Evolutionary conservation across 2,329 filamentous ascomycete species (phyloP), one percentile per base, ranked within the genome.

Genomic region (Sporothrix curviconia): DNA sequence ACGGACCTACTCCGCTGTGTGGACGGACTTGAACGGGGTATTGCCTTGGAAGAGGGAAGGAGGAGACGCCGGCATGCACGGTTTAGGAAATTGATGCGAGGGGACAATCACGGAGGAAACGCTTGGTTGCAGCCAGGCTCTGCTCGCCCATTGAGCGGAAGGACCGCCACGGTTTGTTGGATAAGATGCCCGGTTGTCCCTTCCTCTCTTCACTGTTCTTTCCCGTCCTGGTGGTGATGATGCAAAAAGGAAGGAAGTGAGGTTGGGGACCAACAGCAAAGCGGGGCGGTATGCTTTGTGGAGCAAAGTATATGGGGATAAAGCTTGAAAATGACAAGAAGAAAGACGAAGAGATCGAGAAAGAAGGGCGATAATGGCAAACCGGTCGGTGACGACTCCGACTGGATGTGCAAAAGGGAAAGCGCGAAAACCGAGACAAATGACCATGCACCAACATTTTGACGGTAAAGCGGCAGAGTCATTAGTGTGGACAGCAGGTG

Each of bases 51-150:
- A 15, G 34, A 17, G n/a, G n/a, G n/a, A n/a, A n/a, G n/a, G n/a
- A n/a, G n/a, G n/a, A n/a, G n/a, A 51, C 32, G 34, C 19, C 24
- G 36, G 8, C 32, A 34, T n/a, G 12, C n/a, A n/a, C n/a, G n/a
- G n/a, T 51, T 51, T 51, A 17, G 49, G 49, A 51, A 51, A 34
- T 25, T 36, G 49, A 51, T 28, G 34, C 49, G 34, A 51, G 32
- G 47, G 17, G 24, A 36, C 15, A 34, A 22, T 19, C 30, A 36
- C 8, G n/a, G n/a, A n/a, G 46, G n/a, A 49, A 49, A n/a, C 30
- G 30, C 46, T 32, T 17, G 46, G 24, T 6, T 44, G 46, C 30
- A 49, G 46, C 30, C 19, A 19, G 12, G 46, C 12, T 5, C 30
- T 17, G 3, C 15, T 34, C 36, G 30, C 30, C 17, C 30, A 22